Evolutionary conservation across 2,329 filamentous ascomycete species (phyloP), one percentile per base, ranked within the genome.

Genomic region (Cytospora chrysosperma): DNA sequence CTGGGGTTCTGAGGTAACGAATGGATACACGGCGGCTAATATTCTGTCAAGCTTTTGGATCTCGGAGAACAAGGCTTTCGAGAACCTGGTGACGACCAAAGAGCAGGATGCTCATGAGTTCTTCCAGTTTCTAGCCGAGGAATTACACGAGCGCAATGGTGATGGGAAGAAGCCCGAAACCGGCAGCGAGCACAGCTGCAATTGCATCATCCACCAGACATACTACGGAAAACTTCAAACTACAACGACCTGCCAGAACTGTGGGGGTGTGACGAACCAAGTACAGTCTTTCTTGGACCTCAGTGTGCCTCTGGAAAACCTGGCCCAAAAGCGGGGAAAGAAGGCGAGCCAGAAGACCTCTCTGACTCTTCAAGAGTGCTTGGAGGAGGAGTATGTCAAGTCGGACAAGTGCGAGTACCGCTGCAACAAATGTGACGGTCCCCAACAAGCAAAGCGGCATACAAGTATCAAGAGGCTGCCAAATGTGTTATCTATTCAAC

Each of bases 71-170:
- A 86, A 84, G 74, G 84, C 85, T 0, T 89, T 88, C 66, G 85
- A 91, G 76, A 88, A 90, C 65, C 82, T 93, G 26, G 92, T 94
- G 1, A 95, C 93, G 13, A 96, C 96, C 70, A 92, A 93, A 71
- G 94, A 98, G 76, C 94, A 98, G 78, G 94, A 98, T 73, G 94
- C 94, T 0, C 94, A 98, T 73, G 94, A 98, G 74, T 98, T 96
- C 77, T 96, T 97, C 75, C 93, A 97, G 73, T 97, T 96, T 72
- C 85, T 98, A 37, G 89, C 96, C 40, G 94, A 97, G 77, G 91
- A 95, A 70, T 82, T 99, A 19, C 94, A 97, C 73, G 87, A 90
- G 72, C 85, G 92, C 49, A 95, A 93, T 69, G 88, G 88, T 17
- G 88, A 91, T 68, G 84, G 85, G 47, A 88, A 87, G 72, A 84